Conservation (phyloP, 805 yeast species). For the Wickerhamomyces alni region DNA sequence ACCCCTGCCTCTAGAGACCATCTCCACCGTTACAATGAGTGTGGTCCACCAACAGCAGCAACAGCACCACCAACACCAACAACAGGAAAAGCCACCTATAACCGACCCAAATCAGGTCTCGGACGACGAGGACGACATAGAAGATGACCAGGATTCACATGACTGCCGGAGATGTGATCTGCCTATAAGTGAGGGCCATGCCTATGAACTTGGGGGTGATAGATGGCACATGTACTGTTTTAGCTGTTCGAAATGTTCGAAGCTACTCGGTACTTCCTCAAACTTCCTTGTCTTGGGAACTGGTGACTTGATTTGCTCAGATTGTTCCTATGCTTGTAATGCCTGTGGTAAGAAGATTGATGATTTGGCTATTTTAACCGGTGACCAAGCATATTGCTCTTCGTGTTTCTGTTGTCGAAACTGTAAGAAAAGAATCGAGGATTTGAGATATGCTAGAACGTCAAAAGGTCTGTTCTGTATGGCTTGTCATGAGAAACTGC, state of each 20-base stretch:
- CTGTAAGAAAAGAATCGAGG: conserved; percentile 81
- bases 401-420: conserved; percentile 85
- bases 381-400: conserved; percentile 92
- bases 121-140: conserved; percentile 13
- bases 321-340: conserved; percentile 87
- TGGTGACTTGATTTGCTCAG: conserved; percentile 84
- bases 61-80: too few species aligned
- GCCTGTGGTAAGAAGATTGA: conserved; percentile 83
- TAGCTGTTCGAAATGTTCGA: conserved; percentile 77
- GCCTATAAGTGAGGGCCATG: conserved; percentile 82
- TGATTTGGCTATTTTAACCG: conserved; percentile 90
- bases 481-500: conserved; percentile 79
- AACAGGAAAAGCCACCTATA: neutral
- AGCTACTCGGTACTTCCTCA: conserved; percentile 76
- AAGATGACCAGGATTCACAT: conserved; percentile 20
- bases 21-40: neutral
- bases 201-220: conserved; percentile 89
- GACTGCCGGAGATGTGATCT: conserved; percentile 38
- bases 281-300: conserved; percentile 90
- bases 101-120: conserved; percentile 6
- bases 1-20: too few species aligned
- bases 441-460: conserved; percentile 86
- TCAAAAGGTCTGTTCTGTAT: conserved; percentile 90
- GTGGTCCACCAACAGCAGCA: conserved; percentile 3
- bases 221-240: conserved; percentile 96